Evolutionary conservation across 306 rosid genomes (phyloP).

Genomic region (Cucurbita moschata): DNA sequence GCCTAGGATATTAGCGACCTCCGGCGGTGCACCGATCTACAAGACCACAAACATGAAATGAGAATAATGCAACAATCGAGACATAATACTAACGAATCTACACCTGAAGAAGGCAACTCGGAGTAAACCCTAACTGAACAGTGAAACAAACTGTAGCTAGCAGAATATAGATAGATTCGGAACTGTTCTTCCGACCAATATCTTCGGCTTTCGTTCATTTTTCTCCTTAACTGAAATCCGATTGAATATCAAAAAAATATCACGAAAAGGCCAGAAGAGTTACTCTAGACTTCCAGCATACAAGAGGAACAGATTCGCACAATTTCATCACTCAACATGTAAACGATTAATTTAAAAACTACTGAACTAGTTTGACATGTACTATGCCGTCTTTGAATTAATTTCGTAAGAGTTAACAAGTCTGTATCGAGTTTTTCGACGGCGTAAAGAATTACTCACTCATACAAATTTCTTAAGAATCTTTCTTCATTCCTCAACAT

Average conservation of each 20-base stretch:
- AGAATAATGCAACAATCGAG: background rate
- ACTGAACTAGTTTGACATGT: background rate
- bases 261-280: background rate
- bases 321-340: background rate
- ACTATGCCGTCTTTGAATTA: background rate
- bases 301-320: background rate
- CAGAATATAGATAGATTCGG: background rate
- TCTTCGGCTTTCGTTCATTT: background rate
- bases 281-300: background rate
- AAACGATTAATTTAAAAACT: background rate
- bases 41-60: background rate
- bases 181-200: background rate
- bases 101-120: background rate
- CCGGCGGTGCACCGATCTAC: conserved; percentile 71
- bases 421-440: background rate
- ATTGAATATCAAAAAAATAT: background rate
- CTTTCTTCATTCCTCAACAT: conserved; percentile 5
- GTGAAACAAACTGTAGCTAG: background rate
- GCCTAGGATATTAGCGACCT: conserved; percentile 30
- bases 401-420: background rate
- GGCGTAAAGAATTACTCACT: background rate
- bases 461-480: background rate
- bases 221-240: background rate
- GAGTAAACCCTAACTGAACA: background rate
- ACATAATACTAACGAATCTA: background rate